A percentile compares a stretch with the other conserved stretches of the same genome.
Evolutionary conservation across 2,329 filamentous ascomycete species (phyloP).

Genomic region (Colletotrichum somersetense): DNA sequence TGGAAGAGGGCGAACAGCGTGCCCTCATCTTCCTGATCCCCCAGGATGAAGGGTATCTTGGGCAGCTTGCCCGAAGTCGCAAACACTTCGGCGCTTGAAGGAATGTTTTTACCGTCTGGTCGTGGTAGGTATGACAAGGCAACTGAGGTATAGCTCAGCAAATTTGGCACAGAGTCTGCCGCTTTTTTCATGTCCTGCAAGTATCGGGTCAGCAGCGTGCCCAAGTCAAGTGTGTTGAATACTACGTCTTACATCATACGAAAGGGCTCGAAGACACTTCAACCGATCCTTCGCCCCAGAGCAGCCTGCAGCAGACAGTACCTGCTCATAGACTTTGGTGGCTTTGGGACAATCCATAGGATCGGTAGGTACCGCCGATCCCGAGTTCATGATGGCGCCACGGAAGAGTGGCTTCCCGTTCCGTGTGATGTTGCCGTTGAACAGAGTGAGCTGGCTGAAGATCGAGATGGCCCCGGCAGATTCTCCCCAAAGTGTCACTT

Average conservation of each 20-base stretch:
- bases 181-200: constrained; percentile 63
- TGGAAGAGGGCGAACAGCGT: constrained; percentile 74
- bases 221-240: constrained; percentile 57
- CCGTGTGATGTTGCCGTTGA: constrained; percentile 68
- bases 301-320: constrained; percentile 68
- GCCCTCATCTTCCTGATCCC: constrained; percentile 75
- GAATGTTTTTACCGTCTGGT: constrained; percentile 67
- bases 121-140: constrained; percentile 72
- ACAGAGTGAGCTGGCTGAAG: constrained; percentile 71
- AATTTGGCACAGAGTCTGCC: constrained; percentile 67
- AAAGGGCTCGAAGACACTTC: constrained; percentile 67
- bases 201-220: constrained; percentile 67
- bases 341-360: constrained; percentile 68
- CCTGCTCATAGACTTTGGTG: constrained; percentile 65
- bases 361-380: constrained; percentile 62
- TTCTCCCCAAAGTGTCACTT: constrained; percentile 76
- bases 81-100: constrained; percentile 65
- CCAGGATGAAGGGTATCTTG: constrained; percentile 71
- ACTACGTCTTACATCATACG: constrained; percentile 63
- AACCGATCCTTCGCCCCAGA: constrained; percentile 59
- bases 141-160: constrained; percentile 67
- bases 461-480: constrained; percentile 71
- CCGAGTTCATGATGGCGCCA: constrained; percentile 74
- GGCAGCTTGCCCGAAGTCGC: constrained; percentile 63
- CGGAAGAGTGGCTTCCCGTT: constrained; percentile 70